Base-by-base conservation (phyloP, 2,329 filamentous ascomycete genomes). In the Seiridium unicorne region DNA sequence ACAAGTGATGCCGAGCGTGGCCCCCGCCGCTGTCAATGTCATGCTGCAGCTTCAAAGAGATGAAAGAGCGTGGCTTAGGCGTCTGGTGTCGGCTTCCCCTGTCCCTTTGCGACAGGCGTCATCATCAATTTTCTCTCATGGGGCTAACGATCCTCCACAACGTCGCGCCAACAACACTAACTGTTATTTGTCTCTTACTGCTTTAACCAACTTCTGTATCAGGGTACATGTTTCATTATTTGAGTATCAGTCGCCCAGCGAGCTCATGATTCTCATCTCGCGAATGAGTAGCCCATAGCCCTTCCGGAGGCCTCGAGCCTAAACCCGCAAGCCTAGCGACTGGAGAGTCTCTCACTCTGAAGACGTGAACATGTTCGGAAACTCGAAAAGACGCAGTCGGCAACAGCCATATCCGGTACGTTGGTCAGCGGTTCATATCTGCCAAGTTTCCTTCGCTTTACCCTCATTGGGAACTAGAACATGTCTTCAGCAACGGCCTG, bases 321-420 rank as follows among this genome's bases (percentile, higher is more conserved):
- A n/a, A 5, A 53, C 32, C 9, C 10, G 9, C 9, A 32, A 53
- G 32, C 13, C 9, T 5, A 32, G 32, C 18, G 7, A 8, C 18
- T 13, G 10, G n/a, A 26, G 26, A 53, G n/a, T 31, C 32, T 26
- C 18, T 26, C 18, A 26, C 18, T 26, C 18, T 26, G 32, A 36
- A 44, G 40, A n/a, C n/a, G 13, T 48, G 64, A 70, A 59, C 38
- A 82, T 83, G 82, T 84, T 85, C 72, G 79, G 74, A 65, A 69
- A 77, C 67, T 81, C 81, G 65, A 78, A 78, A 74, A 81, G 77
- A 72, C 79, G 78, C 51, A 55, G 51, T 70, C 76, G 79, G 64
- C 74, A 76, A 87, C 85, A 87, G 65, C 78, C 55, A 36, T 32
- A 42, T 58, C 55, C 44, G 55, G 55, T 58, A 51, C 35, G 55